Conservation (phyloP, 1,284 basidiomycete species). For the Chalciporus sp. region DNA sequence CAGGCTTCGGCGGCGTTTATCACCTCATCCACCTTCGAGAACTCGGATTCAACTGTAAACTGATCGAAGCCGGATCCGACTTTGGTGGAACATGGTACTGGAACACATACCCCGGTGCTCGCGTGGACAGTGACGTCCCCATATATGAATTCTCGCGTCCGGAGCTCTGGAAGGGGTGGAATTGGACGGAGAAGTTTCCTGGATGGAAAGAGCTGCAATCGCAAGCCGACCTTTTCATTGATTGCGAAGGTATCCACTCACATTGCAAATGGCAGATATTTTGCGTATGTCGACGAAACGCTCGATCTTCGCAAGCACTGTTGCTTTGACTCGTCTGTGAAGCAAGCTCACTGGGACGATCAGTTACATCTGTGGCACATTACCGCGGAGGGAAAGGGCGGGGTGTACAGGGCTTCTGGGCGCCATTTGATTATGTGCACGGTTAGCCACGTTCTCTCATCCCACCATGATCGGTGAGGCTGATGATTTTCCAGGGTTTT, state of each 20-base stretch:
- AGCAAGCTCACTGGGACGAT: slow-evolving; percentile 18
- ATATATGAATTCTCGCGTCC: neutral
- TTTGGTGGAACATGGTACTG: slow-evolving; percentile 21
- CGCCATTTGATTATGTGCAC: slow-evolving; percentile 15
- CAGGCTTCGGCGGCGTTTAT: slow-evolving; percentile 19
- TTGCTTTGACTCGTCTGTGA: slow-evolving; percentile 10
- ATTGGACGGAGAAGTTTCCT: neutral
- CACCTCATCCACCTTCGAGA: slow-evolving; percentile 17
- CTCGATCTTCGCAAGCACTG: neutral
- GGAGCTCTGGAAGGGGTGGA: neutral
- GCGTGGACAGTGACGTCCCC: slow-evolving; percentile 13
- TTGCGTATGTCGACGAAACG: neutral
- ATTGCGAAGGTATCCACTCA: too few relatives aligned
- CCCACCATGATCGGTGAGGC: too few relatives aligned
- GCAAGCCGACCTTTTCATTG: neutral
- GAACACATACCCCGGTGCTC: slow-evolving; percentile 24
- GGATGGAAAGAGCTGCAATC: neutral
- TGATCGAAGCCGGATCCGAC: slow-evolving; percentile 21
- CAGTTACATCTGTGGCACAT: slow-evolving; percentile 17
- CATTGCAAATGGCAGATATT: neutral
- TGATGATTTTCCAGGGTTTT: slow-evolving; percentile 7
- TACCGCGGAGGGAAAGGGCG: slow-evolving; percentile 5
- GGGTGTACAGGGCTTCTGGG: slow-evolving; percentile 2
- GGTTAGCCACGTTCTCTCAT: too few relatives aligned
- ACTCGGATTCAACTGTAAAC: slow-evolving; percentile 16